Conservation (phyloP, 169 alveolate species). For the Condylostoma magnum region DNA sequence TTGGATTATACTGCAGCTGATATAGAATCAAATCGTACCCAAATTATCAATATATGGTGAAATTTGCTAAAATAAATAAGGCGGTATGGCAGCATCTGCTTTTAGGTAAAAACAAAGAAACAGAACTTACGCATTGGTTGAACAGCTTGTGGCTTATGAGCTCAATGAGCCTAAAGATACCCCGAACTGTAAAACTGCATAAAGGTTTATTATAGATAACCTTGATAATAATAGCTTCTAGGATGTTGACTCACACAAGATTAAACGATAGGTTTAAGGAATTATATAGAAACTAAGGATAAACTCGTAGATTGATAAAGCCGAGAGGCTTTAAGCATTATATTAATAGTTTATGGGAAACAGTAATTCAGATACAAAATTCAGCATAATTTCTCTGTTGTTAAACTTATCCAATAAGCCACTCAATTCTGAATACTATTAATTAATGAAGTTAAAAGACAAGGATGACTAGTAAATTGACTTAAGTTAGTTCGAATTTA, state of each 20-base stretch:
- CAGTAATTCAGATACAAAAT: neutral
- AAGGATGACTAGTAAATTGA: neutral
- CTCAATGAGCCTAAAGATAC: too few species aligned
- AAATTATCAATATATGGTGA: too few species aligned
- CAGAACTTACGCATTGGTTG: too few species aligned
- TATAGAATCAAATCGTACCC: too few species aligned
- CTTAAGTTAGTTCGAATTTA: neutral
- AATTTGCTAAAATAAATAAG: too few species aligned
- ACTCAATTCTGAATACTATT: neutral
- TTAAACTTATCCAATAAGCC: neutral
- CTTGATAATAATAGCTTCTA: constrained; percentile 3
- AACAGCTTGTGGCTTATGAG: too few species aligned
- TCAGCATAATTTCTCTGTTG: neutral
- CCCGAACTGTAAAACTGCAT: constrained; percentile 3
- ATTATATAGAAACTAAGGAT: neutral
- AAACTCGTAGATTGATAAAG: constrained; percentile 6
- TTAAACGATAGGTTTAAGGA: neutral
- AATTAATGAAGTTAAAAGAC: neutral
- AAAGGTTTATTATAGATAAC: neutral
- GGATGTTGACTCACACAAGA: constrained; percentile 19
- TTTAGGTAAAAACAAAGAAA: too few species aligned
- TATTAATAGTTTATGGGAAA: neutral
- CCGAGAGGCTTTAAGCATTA: constrained; percentile 4
- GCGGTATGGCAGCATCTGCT: too few species aligned
- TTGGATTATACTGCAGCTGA: too few species aligned